Conservation (phyloP, 257 asterid species). For the Primulina huaijiensis region DNA sequence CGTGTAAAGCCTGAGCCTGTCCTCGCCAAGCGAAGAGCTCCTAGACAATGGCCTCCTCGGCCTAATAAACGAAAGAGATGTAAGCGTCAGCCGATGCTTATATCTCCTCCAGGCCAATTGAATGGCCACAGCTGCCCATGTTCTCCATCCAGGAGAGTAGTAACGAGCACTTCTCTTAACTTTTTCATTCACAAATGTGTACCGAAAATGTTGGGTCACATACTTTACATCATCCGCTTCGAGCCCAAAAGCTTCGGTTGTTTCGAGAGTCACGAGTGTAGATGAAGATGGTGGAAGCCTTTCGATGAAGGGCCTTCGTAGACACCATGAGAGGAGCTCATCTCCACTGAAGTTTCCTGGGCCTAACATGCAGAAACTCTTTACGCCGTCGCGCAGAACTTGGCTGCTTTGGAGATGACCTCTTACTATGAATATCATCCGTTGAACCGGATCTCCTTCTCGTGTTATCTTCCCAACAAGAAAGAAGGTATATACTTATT, state of each 20-base stretch:
- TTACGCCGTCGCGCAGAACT: constrained; percentile 69
- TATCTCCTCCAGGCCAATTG: constrained; percentile 95
- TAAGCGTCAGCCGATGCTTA: constrained; percentile 64
- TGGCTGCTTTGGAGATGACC: constrained; percentile 99
- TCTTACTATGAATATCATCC: constrained; percentile 88
- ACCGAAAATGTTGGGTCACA: constrained; percentile 92
- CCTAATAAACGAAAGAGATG: constrained; percentile 80
- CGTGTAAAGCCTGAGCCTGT: constrained; percentile 79
- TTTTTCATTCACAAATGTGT: constrained; percentile 85
- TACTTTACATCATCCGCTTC: constrained; percentile 91
- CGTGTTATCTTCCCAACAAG: constrained; percentile 51
- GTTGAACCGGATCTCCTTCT: constrained; percentile 94
- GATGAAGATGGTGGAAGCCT: constrained; percentile 87
- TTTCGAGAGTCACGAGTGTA: constrained; percentile 67
- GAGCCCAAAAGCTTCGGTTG: constrained; percentile 87
- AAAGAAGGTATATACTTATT: neutral
- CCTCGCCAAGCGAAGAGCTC: constrained; percentile 82
- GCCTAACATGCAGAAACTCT: constrained; percentile 94
- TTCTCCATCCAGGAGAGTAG: constrained; percentile 97
- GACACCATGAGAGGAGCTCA: constrained; percentile 95
- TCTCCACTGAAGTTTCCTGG: constrained; percentile 98
- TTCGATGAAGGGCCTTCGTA: constrained; percentile 77
- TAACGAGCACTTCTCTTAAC: constrained; percentile 90
- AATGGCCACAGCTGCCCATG: constrained; percentile 95
- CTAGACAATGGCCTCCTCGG: constrained; percentile 86